A percentile compares a stretch with the other conserved stretches of the same genome.
These are phyloP conservation scores for Gracilaria caudata DNA, from an alignment of 23 red algal genomes.

Conservation along the genomic window DNA sequence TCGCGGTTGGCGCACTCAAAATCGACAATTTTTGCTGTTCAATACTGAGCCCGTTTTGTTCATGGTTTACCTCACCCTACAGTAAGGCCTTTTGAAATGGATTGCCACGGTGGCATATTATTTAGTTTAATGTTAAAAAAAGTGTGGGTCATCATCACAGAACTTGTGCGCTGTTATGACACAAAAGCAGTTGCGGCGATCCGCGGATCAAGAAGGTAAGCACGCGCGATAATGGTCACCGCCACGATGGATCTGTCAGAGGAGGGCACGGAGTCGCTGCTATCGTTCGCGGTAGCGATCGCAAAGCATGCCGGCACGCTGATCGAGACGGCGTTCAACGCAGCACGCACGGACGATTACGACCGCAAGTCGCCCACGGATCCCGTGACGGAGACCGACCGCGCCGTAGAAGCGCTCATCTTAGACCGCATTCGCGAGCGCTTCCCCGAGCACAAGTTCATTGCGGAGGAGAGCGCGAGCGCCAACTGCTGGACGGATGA, in stretches of 20 bases:
- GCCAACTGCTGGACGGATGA: slow-evolving; percentile 13
- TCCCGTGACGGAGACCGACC: slow-evolving; percentile 93
- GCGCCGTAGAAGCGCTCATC: slow-evolving; percentile 69
- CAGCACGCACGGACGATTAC: slow-evolving; percentile 34
- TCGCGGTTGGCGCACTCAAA: too few species aligned
- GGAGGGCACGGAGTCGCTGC: neutral
- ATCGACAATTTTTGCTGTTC: too few species aligned
- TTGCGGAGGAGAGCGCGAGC: slow-evolving; percentile 86
- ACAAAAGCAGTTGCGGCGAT: too few species aligned
- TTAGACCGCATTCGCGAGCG: slow-evolving; percentile 27
- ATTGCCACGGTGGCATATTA: too few species aligned
- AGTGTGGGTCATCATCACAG: too few species aligned
- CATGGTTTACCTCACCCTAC: too few species aligned
- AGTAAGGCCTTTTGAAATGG: too few species aligned
- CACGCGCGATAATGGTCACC: neutral
- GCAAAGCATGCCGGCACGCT: slow-evolving; percentile 58
- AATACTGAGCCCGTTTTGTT: too few species aligned
- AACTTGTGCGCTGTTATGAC: too few species aligned
- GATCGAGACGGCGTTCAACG: slow-evolving; percentile 46
- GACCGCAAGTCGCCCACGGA: slow-evolving; percentile 79
- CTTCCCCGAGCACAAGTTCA: slow-evolving; percentile 69
- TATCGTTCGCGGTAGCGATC: slow-evolving; percentile 19
- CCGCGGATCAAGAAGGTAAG: neutral
- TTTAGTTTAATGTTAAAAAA: too few species aligned
- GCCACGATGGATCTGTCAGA: neutral